Evolutionary conservation across 1,139 yeast species (phyloP).

Genomic region (Scheffersomyces lignicola): DNA sequence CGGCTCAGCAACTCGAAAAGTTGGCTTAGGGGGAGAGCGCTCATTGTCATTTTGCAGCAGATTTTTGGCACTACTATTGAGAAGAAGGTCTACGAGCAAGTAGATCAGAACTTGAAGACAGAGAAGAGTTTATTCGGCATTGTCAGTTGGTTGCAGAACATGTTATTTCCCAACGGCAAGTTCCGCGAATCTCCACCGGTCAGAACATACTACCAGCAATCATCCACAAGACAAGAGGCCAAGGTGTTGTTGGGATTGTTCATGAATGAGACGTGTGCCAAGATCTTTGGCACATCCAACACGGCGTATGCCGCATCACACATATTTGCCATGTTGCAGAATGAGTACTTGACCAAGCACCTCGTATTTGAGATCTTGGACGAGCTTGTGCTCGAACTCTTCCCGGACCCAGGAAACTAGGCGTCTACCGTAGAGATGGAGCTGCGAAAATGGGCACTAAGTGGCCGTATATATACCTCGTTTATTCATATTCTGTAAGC

Average conservation of each 20-base stretch:
- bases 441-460: too few relatives aligned
- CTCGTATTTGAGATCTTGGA: constrained; percentile 55
- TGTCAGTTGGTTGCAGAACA: constrained; percentile 41
- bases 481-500: too few relatives aligned
- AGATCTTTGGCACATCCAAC: constrained; percentile 68
- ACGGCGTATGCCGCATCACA: constrained; percentile 62
- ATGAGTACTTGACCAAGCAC: constrained; percentile 68
- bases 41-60: constrained; percentile 79
- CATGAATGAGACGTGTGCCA: constrained; percentile 67
- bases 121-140: constrained; percentile 52
- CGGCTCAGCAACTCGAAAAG: constrained; percentile 63
- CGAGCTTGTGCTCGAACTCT: constrained; percentile 24
- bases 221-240: constrained; percentile 59
- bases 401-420: constrained; percentile 29
- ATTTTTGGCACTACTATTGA: constrained; percentile 87
- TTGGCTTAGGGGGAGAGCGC: constrained; percentile 86
- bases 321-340: constrained; percentile 70
- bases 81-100: constrained; percentile 53
- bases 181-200: constrained; percentile 43
- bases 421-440: too few relatives aligned
- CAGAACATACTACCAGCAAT: constrained; percentile 55
- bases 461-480: too few relatives aligned
- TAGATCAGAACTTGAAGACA: constrained; percentile 33
- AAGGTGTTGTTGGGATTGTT: constrained; percentile 54
- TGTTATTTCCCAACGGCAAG: constrained; percentile 68